Evolutionary conservation across 1,284 basidiomycete genomes (phyloP).

Genomic region (Trichosporon sp.): DNA sequence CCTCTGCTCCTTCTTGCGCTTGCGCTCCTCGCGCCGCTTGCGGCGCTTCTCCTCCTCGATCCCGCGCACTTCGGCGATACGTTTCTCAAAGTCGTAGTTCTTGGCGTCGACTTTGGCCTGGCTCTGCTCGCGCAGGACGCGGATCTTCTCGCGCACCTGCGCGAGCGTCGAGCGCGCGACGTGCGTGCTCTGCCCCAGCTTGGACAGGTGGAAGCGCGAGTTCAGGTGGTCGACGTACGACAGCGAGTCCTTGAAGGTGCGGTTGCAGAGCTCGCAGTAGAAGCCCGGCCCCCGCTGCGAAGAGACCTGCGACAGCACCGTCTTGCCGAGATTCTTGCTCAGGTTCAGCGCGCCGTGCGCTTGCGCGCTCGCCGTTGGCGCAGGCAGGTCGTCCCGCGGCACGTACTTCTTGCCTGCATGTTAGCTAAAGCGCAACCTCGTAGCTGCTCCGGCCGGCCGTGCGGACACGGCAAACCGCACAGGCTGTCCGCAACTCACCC

Average conservation of each 20-base stretch:
- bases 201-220: slow-evolving; percentile 74
- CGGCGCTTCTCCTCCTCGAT: slow-evolving; percentile 49
- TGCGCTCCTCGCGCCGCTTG: slow-evolving; percentile 39
- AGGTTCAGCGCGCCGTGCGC: slow-evolving; percentile 75
- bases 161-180: slow-evolving; percentile 83
- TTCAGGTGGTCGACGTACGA: slow-evolving; percentile 97
- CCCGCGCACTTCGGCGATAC: slow-evolving; percentile 74
- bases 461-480: too few relatives aligned
- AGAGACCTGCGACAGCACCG: slow-evolving; percentile 69
- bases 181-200: slow-evolving; percentile 89
- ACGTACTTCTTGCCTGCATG: slow-evolving; percentile 72
- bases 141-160: slow-evolving; percentile 86
- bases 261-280: slow-evolving; percentile 80
- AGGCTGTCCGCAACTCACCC: too few relatives aligned
- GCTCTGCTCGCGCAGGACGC: slow-evolving; percentile 76
- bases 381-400: slow-evolving; percentile 62
- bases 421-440: too few relatives aligned
- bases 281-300: slow-evolving; percentile 87
- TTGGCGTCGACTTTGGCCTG: slow-evolving; percentile 73
- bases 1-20: slow-evolving; percentile 26
- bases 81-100: slow-evolving; percentile 85
- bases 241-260: slow-evolving; percentile 88
- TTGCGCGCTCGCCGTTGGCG: slow-evolving; percentile 76
- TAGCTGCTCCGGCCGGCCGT: too few relatives aligned
- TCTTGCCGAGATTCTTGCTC: slow-evolving; percentile 87